Evolutionary conservation across 495 filamentous ascomycete species (phyloP).

Genomic region (Penicillium cosmopolitanum): DNA sequence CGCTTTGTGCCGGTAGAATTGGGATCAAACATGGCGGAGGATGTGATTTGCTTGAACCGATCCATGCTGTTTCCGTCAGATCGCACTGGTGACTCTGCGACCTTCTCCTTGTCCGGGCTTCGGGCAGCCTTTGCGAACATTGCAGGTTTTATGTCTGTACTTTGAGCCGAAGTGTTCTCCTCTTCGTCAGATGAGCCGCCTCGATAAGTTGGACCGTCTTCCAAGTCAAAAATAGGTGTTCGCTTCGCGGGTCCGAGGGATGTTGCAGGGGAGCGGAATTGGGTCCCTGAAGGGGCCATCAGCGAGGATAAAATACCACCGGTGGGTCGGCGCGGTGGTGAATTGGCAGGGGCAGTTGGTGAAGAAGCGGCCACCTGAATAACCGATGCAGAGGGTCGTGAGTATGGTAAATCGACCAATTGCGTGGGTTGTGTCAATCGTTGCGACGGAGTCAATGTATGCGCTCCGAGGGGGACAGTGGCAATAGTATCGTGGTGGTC

Average conservation of each 20-base stretch:
- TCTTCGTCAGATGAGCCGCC: slow-evolving; percentile 64
- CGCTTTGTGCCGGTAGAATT: slow-evolving; percentile 39
- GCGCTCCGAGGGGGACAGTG: slow-evolving; percentile 58
- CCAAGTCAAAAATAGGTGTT: slow-evolving; percentile 48
- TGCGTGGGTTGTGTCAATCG: slow-evolving; percentile 74
- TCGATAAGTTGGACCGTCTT: slow-evolving; percentile 61
- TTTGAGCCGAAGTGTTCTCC: slow-evolving; percentile 34
- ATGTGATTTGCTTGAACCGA: slow-evolving; percentile 54
- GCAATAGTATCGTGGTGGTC: slow-evolving; percentile 60
- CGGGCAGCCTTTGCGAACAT: slow-evolving; percentile 54
- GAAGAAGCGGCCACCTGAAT: slow-evolving; percentile 89
- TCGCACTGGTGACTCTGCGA: slow-evolving; percentile 41
- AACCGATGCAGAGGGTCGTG: slow-evolving; percentile 44
- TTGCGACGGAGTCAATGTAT: slow-evolving; percentile 43
- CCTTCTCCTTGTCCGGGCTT: slow-evolving; percentile 44
- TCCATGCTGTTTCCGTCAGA: slow-evolving; percentile 29
- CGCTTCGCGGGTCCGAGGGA: slow-evolving; percentile 38
- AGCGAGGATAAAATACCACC: slow-evolving; percentile 55
- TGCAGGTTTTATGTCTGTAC: slow-evolving; percentile 72
- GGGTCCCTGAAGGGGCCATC: slow-evolving; percentile 81
- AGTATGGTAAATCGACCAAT: slow-evolving; percentile 50
- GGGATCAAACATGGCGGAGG: slow-evolving; percentile 52
- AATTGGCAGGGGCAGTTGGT: slow-evolving; percentile 57
- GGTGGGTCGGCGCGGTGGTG: slow-evolving; percentile 42
- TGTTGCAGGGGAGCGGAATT: slow-evolving; percentile 60